Percentiles rank a stretch among this genome's conserved stretches.
Evolutionary conservation across 2,329 filamentous ascomycete species (phyloP).

Genomic region (Botrytis fabae): DNA sequence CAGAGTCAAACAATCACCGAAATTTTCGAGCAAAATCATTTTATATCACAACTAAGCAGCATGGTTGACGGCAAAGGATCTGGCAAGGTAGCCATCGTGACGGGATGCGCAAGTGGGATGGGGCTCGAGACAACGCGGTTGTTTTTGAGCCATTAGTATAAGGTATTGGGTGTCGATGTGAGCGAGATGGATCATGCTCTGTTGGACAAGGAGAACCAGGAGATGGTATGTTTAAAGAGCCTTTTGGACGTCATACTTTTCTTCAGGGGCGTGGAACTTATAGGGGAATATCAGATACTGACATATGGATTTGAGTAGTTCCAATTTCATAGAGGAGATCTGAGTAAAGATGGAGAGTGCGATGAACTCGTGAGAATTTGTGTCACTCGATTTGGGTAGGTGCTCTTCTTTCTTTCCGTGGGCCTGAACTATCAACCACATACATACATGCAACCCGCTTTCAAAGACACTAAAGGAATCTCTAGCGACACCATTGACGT

Average conservation of each 20-base stretch:
- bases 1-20: neutral
- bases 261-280: neutral
- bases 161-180: constrained; percentile 41
- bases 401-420: neutral
- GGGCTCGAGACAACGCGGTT: constrained; percentile 42
- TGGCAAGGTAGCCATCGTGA: constrained; percentile 31
- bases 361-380: constrained; percentile 42
- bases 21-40: neutral
- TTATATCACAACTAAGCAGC: neutral
- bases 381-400: constrained; percentile 37
- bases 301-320: constrained; percentile 27
- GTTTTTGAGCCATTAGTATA: constrained; percentile 39
- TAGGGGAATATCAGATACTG: neutral
- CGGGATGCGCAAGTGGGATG: constrained; percentile 40
- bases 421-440: neutral
- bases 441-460: neutral
- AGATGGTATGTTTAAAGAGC: constrained; percentile 18
- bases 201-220: constrained; percentile 28
- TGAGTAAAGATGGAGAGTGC: constrained; percentile 38
- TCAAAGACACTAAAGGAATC: neutral
- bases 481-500: constrained; percentile 42
- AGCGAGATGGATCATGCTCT: constrained; percentile 39
- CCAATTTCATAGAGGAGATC: constrained; percentile 42
- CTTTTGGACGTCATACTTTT: neutral
- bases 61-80: constrained; percentile 26